Percentiles rank a stretch among this genome's conserved stretches.
Evolutionary conservation across 345 rosid genomes (phyloP).

Genomic region (Theobroma cacao): DNA sequence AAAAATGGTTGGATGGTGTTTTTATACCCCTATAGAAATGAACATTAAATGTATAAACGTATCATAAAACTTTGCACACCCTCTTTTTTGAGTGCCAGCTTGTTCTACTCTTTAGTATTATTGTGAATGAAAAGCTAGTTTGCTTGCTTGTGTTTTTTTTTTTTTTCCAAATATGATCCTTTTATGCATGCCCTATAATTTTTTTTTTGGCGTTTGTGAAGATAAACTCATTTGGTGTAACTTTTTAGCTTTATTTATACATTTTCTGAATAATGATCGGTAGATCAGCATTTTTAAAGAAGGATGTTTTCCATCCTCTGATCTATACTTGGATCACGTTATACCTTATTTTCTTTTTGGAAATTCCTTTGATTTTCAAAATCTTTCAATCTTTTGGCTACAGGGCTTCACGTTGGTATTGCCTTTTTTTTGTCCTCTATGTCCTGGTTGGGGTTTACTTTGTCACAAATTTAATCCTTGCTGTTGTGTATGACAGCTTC

Average conservation of each 20-base stretch:
- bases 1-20: not conserved
- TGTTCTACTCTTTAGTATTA: not conserved
- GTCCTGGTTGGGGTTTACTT: conserved; percentile 92
- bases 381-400: conserved; percentile 17
- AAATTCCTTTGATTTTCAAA: not conserved
- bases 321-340: not conserved
- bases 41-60: not conserved
- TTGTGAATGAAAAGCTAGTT: not conserved
- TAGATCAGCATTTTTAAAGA: not conserved
- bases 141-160: not conserved
- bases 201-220: not conserved
- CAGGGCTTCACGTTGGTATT: conserved; percentile 91
- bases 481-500: conserved; percentile 95
- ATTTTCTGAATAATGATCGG: not conserved
- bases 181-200: not conserved
- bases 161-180: not conserved
- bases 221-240: not conserved
- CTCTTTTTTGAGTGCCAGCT: not conserved
- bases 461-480: conserved; percentile 96
- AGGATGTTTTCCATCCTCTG: not conserved
- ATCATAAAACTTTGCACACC: not conserved
- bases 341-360: not conserved
- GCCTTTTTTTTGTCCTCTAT: conserved; percentile 73
- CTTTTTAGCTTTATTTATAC: not conserved
- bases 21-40: not conserved